phyloP scores from a whole-genome alignment of 345 rosid genomes.

The Boechera stricta region DNA sequence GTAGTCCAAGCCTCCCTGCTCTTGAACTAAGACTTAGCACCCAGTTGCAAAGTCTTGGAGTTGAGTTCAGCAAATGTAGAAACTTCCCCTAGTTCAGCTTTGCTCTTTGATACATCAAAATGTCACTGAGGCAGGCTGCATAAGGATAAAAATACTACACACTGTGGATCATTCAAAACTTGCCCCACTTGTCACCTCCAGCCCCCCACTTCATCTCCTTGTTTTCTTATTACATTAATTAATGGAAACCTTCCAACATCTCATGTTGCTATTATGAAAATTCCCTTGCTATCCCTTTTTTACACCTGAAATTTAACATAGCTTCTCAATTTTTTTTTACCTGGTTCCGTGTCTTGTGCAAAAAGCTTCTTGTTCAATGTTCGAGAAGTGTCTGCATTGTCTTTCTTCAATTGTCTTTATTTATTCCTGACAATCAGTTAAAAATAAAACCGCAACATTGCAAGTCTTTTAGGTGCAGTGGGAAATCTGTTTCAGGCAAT shows the following conservation, averaged over 20 bases:
- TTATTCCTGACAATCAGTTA: constrained; percentile 10
- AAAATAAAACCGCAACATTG: neutral
- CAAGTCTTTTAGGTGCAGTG: constrained; percentile 24
- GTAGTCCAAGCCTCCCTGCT: constrained; percentile 18
- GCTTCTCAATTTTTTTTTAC: constrained; percentile 14
- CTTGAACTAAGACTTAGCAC: constrained; percentile 34
- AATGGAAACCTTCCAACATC: constrained; percentile 28
- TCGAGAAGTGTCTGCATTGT: constrained; percentile 18
- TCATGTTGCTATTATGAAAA: constrained; percentile 27
- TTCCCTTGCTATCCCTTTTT: constrained; percentile 3
- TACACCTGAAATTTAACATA: constrained; percentile 11
- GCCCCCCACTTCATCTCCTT: neutral
- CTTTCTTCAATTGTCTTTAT: constrained; percentile 11
- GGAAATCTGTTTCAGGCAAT: constrained; percentile 18
- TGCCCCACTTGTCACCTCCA: constrained; percentile 5
- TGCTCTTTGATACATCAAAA: constrained; percentile 41
- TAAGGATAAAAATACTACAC: constrained; percentile 34
- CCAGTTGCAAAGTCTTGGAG: constrained; percentile 42
- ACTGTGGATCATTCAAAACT: constrained; percentile 14
- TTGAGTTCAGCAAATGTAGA: constrained; percentile 30
- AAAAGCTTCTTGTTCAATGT: constrained; percentile 19
- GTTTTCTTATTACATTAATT: constrained; percentile 3
- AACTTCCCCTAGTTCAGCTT: constrained; percentile 34
- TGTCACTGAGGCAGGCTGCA: constrained; percentile 44
- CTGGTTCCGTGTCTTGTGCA: constrained; percentile 11